Conservation (phyloP, 495 filamentous ascomycete species). For the Tuber melanosporum region DNA sequence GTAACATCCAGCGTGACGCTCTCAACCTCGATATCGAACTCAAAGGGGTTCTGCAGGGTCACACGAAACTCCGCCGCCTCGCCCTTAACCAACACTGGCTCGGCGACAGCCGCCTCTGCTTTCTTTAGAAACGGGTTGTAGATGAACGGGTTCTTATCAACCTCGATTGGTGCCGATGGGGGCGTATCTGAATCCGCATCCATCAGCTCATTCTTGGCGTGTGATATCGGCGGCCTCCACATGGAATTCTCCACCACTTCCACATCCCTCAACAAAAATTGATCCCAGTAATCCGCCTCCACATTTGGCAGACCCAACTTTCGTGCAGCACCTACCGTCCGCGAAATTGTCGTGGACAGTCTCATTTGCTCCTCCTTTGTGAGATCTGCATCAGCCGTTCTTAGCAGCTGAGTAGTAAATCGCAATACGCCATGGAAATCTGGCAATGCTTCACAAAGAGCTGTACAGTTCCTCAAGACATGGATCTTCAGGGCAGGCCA, state of each 20-base stretch:
- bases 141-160: slow-evolving; percentile 75
- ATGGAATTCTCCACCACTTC: slow-evolving; percentile 55
- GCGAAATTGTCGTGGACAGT: slow-evolving; percentile 70
- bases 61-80: slow-evolving; percentile 71
- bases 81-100: slow-evolving; percentile 65
- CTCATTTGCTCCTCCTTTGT: slow-evolving; percentile 76
- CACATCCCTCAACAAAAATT: slow-evolving; percentile 81
- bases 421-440: slow-evolving; percentile 81
- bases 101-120: slow-evolving; percentile 51
- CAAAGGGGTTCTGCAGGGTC: slow-evolving; percentile 86
- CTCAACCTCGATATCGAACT: slow-evolving; percentile 85
- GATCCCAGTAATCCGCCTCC: slow-evolving; percentile 89
- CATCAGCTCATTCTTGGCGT: slow-evolving; percentile 63
- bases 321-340: slow-evolving; percentile 68
- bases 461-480: slow-evolving; percentile 74
- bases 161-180: slow-evolving; percentile 49
- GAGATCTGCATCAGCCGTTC: slow-evolving; percentile 73
- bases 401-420: slow-evolving; percentile 75
- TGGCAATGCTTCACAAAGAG: slow-evolving; percentile 86
- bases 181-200: slow-evolving; percentile 51
- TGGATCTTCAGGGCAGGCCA: slow-evolving; percentile 69
- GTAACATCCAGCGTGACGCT: slow-evolving; percentile 66
- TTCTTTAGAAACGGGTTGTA: slow-evolving; percentile 82
- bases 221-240: slow-evolving; percentile 59
- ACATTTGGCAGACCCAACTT: slow-evolving; percentile 63